These are phyloP conservation scores for Talaromyces borbonicus DNA, from an alignment of 495 filamentous ascomycete genomes.

Conservation along the genomic window DNA sequence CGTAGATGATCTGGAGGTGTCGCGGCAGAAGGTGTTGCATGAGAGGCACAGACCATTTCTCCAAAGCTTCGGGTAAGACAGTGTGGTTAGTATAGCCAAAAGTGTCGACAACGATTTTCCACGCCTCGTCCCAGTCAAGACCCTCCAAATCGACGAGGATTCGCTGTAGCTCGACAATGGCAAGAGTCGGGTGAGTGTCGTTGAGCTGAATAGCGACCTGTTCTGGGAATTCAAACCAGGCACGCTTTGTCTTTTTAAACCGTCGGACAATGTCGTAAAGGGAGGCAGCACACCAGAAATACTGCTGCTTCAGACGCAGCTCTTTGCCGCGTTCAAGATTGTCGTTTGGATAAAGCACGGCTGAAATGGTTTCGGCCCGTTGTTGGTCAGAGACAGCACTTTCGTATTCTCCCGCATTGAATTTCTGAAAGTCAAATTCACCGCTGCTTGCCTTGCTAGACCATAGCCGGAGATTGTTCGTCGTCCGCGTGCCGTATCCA, in stretches of 20 bases:
- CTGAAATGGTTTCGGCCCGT: conserved; percentile 92
- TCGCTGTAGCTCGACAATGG: conserved; percentile 88
- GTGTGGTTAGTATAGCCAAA: conserved; percentile 99
- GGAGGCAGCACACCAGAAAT: conserved; percentile 98
- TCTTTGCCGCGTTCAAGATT: conserved; percentile 96
- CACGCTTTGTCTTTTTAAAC: conserved; percentile 91
- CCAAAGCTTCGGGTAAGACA: conserved; percentile 88
- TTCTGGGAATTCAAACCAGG: conserved; percentile 87
- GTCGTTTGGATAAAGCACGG: conserved; percentile 95
- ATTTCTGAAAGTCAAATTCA: conserved; percentile 99
- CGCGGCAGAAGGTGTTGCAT: conserved; percentile 87
- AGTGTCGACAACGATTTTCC: conserved; percentile 64
- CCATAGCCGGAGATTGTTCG: conserved; percentile 95
- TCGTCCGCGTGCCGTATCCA: conserved; percentile 78
- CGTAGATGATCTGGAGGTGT: conserved; percentile 96
- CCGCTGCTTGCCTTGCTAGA: conserved; percentile 93
- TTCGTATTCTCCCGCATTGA: conserved; percentile 97
- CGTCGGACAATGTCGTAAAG: conserved; percentile 90
- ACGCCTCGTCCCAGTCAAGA: conserved; percentile 88
- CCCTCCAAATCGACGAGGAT: conserved; percentile 86
- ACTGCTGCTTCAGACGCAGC: conserved; percentile 95
- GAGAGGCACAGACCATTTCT: conserved; percentile 96
- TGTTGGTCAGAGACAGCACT: conserved; percentile 94
- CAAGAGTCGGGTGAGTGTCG: conserved; percentile 93
- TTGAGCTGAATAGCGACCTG: conserved; percentile 97